Conservation (phyloP, 805 yeast species). For the Kodamaea restingae region DNA sequence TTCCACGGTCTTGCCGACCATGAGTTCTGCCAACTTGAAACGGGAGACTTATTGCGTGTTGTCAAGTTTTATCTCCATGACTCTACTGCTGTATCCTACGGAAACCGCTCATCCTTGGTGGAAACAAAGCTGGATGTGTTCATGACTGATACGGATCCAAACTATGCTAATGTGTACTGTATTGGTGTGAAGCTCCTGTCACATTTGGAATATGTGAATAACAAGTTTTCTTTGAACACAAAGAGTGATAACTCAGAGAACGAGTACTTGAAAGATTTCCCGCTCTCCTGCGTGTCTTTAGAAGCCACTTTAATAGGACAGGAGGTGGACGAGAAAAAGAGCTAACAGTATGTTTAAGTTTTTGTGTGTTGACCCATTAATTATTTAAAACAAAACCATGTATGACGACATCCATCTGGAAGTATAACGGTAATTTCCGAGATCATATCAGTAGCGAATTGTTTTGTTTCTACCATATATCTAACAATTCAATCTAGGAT, state of each 20-base stretch:
- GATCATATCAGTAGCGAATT: too few species aligned
- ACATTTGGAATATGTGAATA: slow-evolving; percentile 18
- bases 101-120: slow-evolving; percentile 4
- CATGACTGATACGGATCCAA: slow-evolving; percentile 15
- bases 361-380: too few species aligned
- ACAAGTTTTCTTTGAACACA: slow-evolving; percentile 12
- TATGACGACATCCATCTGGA: too few species aligned
- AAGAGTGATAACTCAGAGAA: slow-evolving; percentile 8
- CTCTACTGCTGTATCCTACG: not conserved
- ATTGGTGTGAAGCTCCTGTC: slow-evolving; percentile 30
- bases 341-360: not conserved
- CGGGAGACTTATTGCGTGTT: slow-evolving; percentile 30
- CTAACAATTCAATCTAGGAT: too few species aligned
- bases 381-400: too few species aligned
- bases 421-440: too few species aligned
- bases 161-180: slow-evolving; percentile 21
- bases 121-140: slow-evolving; percentile 6
- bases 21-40: slow-evolving; percentile 22
- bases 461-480: too few species aligned
- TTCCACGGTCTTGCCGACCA: slow-evolving; percentile 16
- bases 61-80: slow-evolving; percentile 22
- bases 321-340: not conserved
- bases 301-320: slow-evolving; percentile 28
- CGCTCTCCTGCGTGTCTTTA: slow-evolving; percentile 23
- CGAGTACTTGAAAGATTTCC: slow-evolving; percentile 27